Percentiles rank a stretch among this genome's conserved stretches.
phyloP scores from a whole-genome alignment of 2,329 filamentous ascomycete species.

The Fusarium temperatum region DNA sequence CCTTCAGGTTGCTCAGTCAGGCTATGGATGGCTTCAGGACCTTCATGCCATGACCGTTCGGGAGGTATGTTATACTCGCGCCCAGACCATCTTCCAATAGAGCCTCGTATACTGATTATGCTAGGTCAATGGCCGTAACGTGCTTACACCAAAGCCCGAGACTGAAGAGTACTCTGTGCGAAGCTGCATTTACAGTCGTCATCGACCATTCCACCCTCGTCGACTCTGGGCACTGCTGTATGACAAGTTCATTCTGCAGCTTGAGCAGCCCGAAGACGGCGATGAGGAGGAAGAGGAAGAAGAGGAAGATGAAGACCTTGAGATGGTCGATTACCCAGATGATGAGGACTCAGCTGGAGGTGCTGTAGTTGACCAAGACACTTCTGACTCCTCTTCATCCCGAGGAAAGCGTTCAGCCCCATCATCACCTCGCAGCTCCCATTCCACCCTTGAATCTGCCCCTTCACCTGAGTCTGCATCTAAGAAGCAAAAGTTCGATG shows the following conservation, averaged over 20 bases:
- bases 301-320: constrained; percentile 40
- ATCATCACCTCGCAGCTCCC: constrained; percentile 37
- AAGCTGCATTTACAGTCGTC: constrained; percentile 73
- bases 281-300: constrained; percentile 48
- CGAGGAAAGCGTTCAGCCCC: constrained; percentile 24
- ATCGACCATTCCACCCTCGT: constrained; percentile 62
- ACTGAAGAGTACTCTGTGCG: constrained; percentile 78
- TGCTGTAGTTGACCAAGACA: not conserved
- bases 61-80: constrained; percentile 52
- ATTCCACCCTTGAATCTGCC: constrained; percentile 36
- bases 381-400: constrained; percentile 23
- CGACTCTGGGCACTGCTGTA: constrained; percentile 56
- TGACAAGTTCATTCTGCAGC: constrained; percentile 61
- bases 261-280: constrained; percentile 51
- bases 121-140: constrained; percentile 58
- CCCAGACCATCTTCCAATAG: not conserved
- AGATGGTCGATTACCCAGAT: constrained; percentile 30
- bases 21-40: constrained; percentile 76
- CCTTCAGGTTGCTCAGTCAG: constrained; percentile 69
- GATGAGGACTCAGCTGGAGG: not conserved
- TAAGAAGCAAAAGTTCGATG: constrained; percentile 23
- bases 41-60: constrained; percentile 73
- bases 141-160: constrained; percentile 72
- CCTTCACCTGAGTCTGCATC: constrained; percentile 29
- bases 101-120: not conserved